These are phyloP conservation scores for Gremmenia infestans DNA, from an alignment of 2,329 filamentous ascomycete species.

Conservation along the genomic window DNA sequence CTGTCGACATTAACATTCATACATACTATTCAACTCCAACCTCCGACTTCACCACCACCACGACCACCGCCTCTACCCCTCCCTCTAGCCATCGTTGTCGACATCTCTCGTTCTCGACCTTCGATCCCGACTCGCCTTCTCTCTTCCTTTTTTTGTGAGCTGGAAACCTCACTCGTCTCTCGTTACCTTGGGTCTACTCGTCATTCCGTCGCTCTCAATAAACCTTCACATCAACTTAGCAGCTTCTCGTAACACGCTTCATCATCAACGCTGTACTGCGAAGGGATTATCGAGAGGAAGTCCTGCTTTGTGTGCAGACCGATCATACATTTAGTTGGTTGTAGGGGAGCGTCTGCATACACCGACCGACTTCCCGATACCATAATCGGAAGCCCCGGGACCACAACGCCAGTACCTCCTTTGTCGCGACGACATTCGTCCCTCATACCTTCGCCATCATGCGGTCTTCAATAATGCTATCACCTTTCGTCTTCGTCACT, in stretches of 20 bases:
- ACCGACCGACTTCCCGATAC: background rate
- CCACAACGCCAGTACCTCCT: constrained; percentile 8
- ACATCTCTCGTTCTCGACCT: constrained; percentile 12
- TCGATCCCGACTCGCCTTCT: constrained; percentile 13
- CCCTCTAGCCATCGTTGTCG: constrained; percentile 3
- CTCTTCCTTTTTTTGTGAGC: constrained; percentile 24
- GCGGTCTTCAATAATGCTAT: constrained; percentile 24
- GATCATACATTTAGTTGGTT: background rate
- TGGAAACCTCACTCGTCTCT: constrained; percentile 23
- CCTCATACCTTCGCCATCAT: constrained; percentile 23
- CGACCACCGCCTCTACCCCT: background rate
- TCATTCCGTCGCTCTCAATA: constrained; percentile 11
- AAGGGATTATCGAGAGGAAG: background rate
- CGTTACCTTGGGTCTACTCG: constrained; percentile 4
- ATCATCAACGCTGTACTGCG: background rate
- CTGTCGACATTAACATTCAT: background rate
- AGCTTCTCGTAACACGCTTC: background rate
- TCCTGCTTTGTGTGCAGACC: background rate
- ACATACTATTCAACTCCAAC: background rate
- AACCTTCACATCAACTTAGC: constrained; percentile 5
- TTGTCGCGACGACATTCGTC: constrained; percentile 22
- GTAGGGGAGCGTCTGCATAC: background rate
- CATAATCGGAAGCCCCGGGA: constrained; percentile 19
- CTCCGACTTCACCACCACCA: background rate
- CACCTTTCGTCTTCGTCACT: constrained; percentile 25